Percentiles rank a stretch among this genome's conserved stretches.
phyloP scores from a whole-genome alignment of 495 filamentous ascomycete genomes.

The Penicillium ochrochloron region DNA sequence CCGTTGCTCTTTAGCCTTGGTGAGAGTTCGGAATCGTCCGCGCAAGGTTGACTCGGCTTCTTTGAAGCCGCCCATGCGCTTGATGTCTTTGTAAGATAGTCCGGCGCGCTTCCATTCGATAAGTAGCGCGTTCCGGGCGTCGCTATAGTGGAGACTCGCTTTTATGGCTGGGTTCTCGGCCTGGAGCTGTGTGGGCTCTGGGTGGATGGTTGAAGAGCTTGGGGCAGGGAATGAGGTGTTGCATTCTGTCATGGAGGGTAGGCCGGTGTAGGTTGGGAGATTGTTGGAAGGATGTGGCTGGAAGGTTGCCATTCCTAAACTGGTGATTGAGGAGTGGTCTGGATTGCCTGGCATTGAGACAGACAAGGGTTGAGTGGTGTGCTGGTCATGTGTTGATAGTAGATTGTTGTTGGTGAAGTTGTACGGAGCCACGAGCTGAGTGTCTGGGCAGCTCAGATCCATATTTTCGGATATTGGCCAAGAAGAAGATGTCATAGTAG shows the following conservation, averaged over 20 bases:
- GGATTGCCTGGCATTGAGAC: background rate
- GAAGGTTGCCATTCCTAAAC: background rate
- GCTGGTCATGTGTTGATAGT: background rate
- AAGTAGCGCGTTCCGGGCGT: conserved; percentile 65
- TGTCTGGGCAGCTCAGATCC: background rate
- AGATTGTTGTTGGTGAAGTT: background rate
- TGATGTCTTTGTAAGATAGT: conserved; percentile 81
- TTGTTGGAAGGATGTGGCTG: background rate
- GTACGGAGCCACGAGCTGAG: background rate
- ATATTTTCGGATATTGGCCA: background rate
- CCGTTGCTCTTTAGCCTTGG: conserved; percentile 73
- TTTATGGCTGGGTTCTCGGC: conserved; percentile 3
- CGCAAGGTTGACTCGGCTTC: conserved; percentile 89
- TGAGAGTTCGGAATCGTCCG: conserved; percentile 77
- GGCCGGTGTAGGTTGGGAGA: background rate
- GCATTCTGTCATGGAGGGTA: background rate
- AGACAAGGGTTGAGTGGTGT: background rate
- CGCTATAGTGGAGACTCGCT: conserved; percentile 21
- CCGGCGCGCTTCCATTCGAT: conserved; percentile 66
- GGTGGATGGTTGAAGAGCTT: background rate
- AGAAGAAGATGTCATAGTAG: background rate
- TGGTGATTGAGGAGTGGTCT: background rate
- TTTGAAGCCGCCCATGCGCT: conserved; percentile 61
- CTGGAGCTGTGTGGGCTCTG: background rate
- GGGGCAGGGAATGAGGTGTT: background rate